Percentiles rank a stretch among this genome's conserved stretches.
phyloP scores from a whole-genome alignment of 352 stramenopile species.

The Globisporangium cederbergense region DNA sequence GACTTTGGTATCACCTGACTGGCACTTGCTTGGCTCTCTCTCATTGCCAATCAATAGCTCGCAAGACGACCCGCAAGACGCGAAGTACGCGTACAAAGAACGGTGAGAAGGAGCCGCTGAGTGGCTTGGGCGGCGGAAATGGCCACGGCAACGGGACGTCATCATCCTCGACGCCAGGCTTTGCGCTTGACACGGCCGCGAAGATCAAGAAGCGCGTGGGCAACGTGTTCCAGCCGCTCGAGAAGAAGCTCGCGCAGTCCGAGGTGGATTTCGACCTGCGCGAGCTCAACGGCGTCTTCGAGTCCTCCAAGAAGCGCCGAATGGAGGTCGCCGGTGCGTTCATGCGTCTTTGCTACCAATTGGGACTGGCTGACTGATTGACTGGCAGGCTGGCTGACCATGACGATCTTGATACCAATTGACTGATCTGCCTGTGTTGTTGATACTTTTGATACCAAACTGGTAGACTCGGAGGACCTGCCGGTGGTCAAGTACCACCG shows the following conservation, averaged over 20 bases:
- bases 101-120: conserved; percentile 23
- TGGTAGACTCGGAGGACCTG: conserved; percentile 31
- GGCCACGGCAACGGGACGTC: not conserved
- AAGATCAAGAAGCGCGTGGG: conserved; percentile 71
- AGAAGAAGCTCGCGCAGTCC: conserved; percentile 65
- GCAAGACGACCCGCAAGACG: conserved; percentile 73
- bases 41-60: conserved; percentile 22
- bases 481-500: conserved; percentile 64
- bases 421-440: not conserved
- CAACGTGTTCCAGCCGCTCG: conserved; percentile 65
- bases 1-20: not conserved
- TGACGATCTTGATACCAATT: not conserved
- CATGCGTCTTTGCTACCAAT: not conserved
- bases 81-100: conserved; percentile 65
- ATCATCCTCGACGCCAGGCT: conserved; percentile 1
- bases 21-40: not conserved
- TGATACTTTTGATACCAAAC: conserved; percentile 9
- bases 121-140: not conserved
- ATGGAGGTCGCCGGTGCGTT: conserved; percentile 32
- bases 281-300: conserved; percentile 47
- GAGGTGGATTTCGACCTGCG: conserved; percentile 73
- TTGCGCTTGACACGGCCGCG: conserved; percentile 48
- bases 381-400: too few relatives aligned
- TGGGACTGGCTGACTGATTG: too few relatives aligned
- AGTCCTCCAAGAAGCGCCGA: conserved; percentile 66